Evolutionary conservation across 2,329 filamentous ascomycete species (phyloP).

Genomic region (Talaromyces islandicus): DNA sequence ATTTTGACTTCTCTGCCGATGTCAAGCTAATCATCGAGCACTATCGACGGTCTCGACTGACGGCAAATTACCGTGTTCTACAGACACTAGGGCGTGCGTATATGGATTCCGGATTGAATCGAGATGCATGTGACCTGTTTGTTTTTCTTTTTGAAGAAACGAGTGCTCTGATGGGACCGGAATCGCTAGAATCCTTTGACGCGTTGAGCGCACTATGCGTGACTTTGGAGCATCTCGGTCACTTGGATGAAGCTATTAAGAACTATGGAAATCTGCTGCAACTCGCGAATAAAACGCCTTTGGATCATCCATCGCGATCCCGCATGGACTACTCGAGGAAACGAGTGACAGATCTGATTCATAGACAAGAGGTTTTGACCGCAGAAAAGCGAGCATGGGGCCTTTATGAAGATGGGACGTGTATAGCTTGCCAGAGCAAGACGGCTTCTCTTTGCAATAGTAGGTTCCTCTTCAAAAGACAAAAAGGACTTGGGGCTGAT

Average conservation of each 20-base stretch:
- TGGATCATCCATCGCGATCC: constrained; percentile 20
- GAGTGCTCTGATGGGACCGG: constrained; percentile 17
- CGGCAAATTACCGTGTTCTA: constrained; percentile 21
- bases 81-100: constrained; percentile 22
- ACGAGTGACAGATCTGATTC: constrained; percentile 20
- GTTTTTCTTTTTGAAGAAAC: constrained; percentile 22
- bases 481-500: background rate
- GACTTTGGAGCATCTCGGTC: constrained; percentile 22
- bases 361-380: constrained; percentile 19
- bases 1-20: constrained; percentile 24
- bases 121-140: constrained; percentile 22
- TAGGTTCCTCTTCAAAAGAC: constrained; percentile 10
- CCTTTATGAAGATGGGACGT: constrained; percentile 18
- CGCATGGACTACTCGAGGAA: constrained; percentile 22
- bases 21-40: constrained; percentile 21
- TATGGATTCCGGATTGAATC: constrained; percentile 23
- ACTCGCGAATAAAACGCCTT: constrained; percentile 19
- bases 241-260: constrained; percentile 23
- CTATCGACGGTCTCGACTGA: constrained; percentile 19
- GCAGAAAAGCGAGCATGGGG: constrained; percentile 22
- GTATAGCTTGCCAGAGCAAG: constrained; percentile 16
- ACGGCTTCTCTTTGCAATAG: constrained; percentile 22
- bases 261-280: constrained; percentile 23
- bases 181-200: constrained; percentile 23
- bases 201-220: constrained; percentile 25